Evolutionary conservation across 176 grass and related monocot species (phyloP), one percentile per base, ranked within the genome.

Genomic region (Alloteropsis semialata): DNA sequence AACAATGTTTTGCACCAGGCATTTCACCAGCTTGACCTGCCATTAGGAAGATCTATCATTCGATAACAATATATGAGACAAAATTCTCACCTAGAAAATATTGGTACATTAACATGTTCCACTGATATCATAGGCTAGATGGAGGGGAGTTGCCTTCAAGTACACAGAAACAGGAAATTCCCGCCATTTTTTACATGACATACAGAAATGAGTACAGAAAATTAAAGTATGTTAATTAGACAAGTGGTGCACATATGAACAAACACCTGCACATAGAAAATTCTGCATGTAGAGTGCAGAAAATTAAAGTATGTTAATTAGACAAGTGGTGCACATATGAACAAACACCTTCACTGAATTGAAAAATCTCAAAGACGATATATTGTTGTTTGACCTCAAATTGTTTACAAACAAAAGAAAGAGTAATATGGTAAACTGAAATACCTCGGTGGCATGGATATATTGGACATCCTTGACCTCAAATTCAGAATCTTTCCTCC

Each of bases 21-120:
- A 98, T 91, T 98, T 98, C 36, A 98, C 88, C 78, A 98, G 84
- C 68, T 95, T 95, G 41, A 98, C 90, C 95, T 98, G 88, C 75
- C 77, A 89, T 43, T 36, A 74, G 43, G 75, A 79, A 75, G n/a
- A 87, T 29, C 58, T 64, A 56, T 84, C 42, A 78, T 58, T 32
- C 36, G 13, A 70, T 33, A 69, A 81, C 10, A 89, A 36, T 70
- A 38, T 71, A 77, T 55, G 29, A 1, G 2, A 55, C 10, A 51
- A 48, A 84, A 51, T n/a, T n/a, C 61, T 50, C 39, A 81, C n/a
- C 12, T 5, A 27, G 13, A 43, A 59, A 37, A 68, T 69, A 76
- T 88, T 42, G 24, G 42, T 39, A 74, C 37, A 46, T 65, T 65
- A 63, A 81, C 46, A 63, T 48, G 51, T 16, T 62, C 42, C 65